These are phyloP conservation scores for Coprinopsis cinerea DNA, from an alignment of 768 basidiomycete species.

Conservation along the genomic window DNA sequence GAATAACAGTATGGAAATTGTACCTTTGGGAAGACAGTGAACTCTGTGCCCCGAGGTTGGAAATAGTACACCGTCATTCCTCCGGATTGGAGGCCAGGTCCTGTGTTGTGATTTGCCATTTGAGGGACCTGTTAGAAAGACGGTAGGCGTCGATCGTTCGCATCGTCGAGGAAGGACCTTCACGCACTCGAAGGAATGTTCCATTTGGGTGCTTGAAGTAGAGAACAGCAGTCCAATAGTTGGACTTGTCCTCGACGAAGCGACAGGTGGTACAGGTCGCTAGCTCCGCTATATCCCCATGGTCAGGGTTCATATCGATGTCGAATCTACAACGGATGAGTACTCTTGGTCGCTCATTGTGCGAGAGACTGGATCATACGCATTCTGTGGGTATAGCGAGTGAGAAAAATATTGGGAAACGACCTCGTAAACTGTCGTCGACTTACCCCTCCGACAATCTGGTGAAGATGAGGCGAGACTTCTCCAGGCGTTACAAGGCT, in stretches of 20 bases:
- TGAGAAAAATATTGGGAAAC: neutral
- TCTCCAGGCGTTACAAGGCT: conserved; percentile 3
- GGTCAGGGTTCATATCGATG: neutral
- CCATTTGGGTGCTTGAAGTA: conserved; percentile 9
- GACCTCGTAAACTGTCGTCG: neutral
- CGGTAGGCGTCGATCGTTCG: neutral
- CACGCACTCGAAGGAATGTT: conserved; percentile 3
- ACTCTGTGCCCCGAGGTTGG: conserved; percentile 2
- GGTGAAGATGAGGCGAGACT: conserved; percentile 9
- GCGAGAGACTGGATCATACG: neutral
- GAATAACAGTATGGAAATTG: no score
- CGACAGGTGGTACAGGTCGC: conserved; percentile 7
- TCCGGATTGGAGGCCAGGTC: neutral
- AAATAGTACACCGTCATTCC: conserved; percentile 10
- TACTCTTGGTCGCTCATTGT: neutral
- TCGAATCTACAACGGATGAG: conserved; percentile 2
- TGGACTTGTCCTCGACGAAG: conserved; percentile 8
- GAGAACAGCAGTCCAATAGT: conserved; percentile 8
- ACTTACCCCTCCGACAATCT: conserved; percentile 9
- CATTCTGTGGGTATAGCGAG: neutral
- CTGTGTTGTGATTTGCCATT: conserved; percentile 4
- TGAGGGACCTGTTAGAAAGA: conserved; percentile 6
- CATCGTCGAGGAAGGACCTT: no score
- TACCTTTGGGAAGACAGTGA: conserved; percentile 8
- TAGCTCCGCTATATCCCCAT: neutral